Conservation (phyloP, 305 asterid genomes). For the Ilex paraguariensis region DNA sequence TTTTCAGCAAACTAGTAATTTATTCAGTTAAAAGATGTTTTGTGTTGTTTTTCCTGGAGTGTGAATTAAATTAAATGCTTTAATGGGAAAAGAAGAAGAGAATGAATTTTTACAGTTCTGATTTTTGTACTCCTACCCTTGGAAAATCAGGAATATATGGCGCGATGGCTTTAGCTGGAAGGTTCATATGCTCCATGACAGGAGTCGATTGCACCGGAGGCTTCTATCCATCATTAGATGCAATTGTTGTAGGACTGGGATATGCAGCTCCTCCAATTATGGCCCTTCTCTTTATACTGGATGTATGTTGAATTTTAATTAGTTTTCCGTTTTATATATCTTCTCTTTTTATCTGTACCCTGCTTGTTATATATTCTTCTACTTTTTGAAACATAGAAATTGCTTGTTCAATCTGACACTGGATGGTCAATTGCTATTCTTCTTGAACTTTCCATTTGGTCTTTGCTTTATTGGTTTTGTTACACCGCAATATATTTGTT, state of each 20-base stretch:
- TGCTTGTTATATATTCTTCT: background rate
- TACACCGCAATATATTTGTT: background rate
- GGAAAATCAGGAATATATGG: conserved; percentile 70
- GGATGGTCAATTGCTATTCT: background rate
- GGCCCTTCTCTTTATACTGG: conserved; percentile 88
- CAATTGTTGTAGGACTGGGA: conserved; percentile 85
- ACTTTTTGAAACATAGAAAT: background rate
- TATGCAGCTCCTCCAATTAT: conserved; percentile 95
- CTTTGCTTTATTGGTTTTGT: background rate
- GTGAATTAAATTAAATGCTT: background rate
- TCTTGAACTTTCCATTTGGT: background rate
- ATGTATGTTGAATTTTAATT: conserved; percentile 40
- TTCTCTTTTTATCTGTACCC: no score
- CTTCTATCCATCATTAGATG: conserved; percentile 63
- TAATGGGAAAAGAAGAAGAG: background rate
- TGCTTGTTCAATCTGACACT: background rate
- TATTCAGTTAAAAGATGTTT: no score
- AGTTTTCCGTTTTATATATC: no score
- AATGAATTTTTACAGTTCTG: conserved; percentile 3
- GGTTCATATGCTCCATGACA: conserved; percentile 75
- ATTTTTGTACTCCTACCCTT: conserved; percentile 10
- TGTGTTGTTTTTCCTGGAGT: background rate
- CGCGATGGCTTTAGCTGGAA: conserved; percentile 91
- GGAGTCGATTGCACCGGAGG: conserved; percentile 90
- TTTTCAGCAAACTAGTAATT: no score